Evolutionary conservation across 768 basidiomycete genomes (phyloP).

Genomic region (Russula sp.): DNA sequence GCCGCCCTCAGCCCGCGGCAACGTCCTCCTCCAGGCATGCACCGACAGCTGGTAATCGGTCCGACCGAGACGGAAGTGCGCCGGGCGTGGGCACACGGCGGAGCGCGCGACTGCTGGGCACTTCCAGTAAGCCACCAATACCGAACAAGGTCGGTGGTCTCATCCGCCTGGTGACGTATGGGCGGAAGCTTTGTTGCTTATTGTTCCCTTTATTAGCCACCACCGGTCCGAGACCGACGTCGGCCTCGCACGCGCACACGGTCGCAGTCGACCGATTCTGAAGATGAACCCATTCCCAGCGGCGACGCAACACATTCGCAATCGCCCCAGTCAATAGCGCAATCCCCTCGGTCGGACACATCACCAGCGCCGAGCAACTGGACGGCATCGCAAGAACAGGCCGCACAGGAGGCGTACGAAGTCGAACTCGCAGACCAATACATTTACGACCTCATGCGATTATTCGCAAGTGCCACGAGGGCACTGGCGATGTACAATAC

Average conservation of each 20-base stretch:
- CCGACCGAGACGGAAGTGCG: conserved; percentile 44
- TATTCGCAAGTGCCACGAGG: conserved; percentile 74
- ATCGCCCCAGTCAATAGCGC: conserved; percentile 37
- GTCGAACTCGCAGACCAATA: conserved; percentile 72
- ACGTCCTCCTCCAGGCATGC: conserved; percentile 57
- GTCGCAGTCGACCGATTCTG: conserved; percentile 60
- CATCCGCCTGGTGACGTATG: not conserved
- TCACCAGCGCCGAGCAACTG: conserved; percentile 56
- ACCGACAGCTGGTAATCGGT: conserved; percentile 30
- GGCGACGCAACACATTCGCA: conserved; percentile 51
- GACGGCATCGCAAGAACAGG: conserved; percentile 61
- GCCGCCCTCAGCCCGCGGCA: conserved; percentile 62
- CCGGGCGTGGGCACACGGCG: conserved; percentile 49
- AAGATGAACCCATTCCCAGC: conserved; percentile 47
- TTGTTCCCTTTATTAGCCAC: conserved; percentile 23
- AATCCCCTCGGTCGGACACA: conserved; percentile 38
- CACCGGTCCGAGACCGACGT: conserved; percentile 50
- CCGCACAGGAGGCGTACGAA: conserved; percentile 64
- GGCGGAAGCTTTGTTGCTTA: conserved; percentile 4
- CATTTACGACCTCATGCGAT: conserved; percentile 72
- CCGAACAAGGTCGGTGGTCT: conserved; percentile 45
- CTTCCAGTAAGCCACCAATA: conserved; percentile 41
- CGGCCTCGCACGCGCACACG: conserved; percentile 47
- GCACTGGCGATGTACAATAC: conserved; percentile 73
- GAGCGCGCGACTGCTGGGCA: conserved; percentile 65